Evolutionary conservation across 176 grass and related monocot genomes (phyloP), one percentile per base, ranked within the genome.

Genomic region (Aegilops longissima): DNA sequence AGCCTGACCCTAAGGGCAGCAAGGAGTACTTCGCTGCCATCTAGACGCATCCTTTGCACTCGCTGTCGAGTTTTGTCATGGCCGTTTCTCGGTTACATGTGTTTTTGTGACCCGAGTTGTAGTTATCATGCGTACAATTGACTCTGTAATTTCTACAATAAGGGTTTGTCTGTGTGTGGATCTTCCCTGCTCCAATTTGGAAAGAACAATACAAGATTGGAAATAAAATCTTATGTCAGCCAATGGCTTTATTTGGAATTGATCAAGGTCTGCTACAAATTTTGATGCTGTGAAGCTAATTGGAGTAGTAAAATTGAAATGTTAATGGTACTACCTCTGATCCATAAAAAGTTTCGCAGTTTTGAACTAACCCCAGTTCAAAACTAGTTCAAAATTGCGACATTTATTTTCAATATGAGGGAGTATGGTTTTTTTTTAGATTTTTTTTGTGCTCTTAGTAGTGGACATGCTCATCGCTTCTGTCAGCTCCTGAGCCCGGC

Each of bases 11-110:
- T 66, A 85, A 85, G 83, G 73, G 73, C 21, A 85, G 94, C 89
- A 91, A 95, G 89, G 91, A 93, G 45, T 95, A 91, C 72, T 99
- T 96, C 9, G 70, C 90, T 33, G 87, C 97, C 20, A 89, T 98
- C 76, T 98, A 93, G 87, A 77, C 31, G 44, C 61, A 49, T 18
- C 10, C 2, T n/a, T 63, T 8, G 38, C 66, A 62, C 9, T 72
- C 12, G 17, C 18, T 31, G 49, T 86, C 16, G 66, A 62, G 51
- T 86, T 86, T 86, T 86, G 66, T 31, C 33, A 44, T 73, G 79
- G 47, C 27, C 66, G 2, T 69, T 4, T 18, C 59, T 80, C 24
- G 33, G 17, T 63, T 79, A 35, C 51, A 72, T 25, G 38, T 86
- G 77, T 78, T 86, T 25, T 72, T 72, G 67, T 61, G 52, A 86